Evolutionary conservation across 306 rosid genomes (phyloP).

Genomic region (Erythrophleum fordii): DNA sequence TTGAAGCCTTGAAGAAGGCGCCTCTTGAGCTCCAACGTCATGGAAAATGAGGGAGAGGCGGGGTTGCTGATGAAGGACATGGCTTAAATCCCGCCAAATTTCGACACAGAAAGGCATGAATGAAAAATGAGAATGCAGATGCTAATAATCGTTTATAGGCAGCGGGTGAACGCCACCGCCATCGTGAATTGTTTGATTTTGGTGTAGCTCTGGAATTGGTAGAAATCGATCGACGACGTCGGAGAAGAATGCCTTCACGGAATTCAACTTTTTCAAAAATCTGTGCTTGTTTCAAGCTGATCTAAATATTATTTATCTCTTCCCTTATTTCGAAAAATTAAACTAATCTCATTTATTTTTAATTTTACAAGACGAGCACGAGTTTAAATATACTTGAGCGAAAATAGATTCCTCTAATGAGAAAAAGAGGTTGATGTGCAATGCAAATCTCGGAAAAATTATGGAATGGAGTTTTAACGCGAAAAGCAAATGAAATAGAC

Average conservation of each 20-base stretch:
- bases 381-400: too few relatives aligned
- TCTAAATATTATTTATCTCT: too few relatives aligned
- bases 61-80: constrained; percentile 43
- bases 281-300: too few relatives aligned
- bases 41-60: constrained; percentile 32
- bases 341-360: too few relatives aligned
- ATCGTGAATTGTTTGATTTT: not conserved
- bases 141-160: not conserved
- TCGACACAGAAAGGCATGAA: not conserved
- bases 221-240: not conserved
- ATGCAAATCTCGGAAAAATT: too few relatives aligned
- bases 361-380: too few relatives aligned
- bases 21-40: constrained; percentile 53
- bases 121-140: not conserved
- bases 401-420: too few relatives aligned
- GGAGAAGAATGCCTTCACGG: not conserved
- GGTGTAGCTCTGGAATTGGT: not conserved
- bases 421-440: too few relatives aligned
- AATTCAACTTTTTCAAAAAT: too few relatives aligned
- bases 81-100: constrained; percentile 7
- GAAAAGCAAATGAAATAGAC: not conserved
- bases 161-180: too few relatives aligned
- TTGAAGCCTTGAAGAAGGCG: constrained; percentile 47
- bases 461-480: not conserved
- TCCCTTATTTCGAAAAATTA: too few relatives aligned